Conservation (phyloP, 2,329 filamentous ascomycete species). For the Fusarium mangiferae region DNA sequence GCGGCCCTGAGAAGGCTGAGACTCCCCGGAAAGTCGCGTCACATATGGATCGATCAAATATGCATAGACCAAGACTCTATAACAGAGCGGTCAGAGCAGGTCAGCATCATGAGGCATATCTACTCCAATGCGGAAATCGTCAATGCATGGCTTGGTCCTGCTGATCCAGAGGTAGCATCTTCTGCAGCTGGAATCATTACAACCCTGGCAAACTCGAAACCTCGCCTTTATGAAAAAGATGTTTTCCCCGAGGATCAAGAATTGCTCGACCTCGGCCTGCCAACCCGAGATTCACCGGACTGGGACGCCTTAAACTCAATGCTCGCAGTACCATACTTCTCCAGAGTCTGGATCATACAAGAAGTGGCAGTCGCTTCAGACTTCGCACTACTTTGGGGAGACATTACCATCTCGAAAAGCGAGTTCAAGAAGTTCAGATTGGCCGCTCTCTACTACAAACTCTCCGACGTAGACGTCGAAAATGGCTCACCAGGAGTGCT, state of each 20-base stretch:
- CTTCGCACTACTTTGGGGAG: not conserved
- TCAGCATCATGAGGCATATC: not conserved
- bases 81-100: not conserved
- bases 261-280: not conserved
- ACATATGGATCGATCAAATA: not conserved
- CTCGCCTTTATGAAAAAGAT: not conserved
- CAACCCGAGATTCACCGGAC: not conserved
- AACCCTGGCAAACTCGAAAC: not conserved
- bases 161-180: not conserved
- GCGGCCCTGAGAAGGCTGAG: not conserved
- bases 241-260: not conserved
- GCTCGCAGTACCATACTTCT: not conserved
- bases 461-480: not conserved
- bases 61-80: not conserved
- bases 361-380: not conserved
- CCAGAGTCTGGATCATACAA: not conserved
- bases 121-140: not conserved
- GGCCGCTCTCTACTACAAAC: not conserved
- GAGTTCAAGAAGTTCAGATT: not conserved
- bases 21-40: accelerated
- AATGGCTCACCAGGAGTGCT: not conserved
- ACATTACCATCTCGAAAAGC: not conserved
- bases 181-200: not conserved
- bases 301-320: not conserved
- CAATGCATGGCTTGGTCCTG: not conserved